Conservation (phyloP, 495 filamentous ascomycete species). For the Paragyromitra xinjiangensis region DNA sequence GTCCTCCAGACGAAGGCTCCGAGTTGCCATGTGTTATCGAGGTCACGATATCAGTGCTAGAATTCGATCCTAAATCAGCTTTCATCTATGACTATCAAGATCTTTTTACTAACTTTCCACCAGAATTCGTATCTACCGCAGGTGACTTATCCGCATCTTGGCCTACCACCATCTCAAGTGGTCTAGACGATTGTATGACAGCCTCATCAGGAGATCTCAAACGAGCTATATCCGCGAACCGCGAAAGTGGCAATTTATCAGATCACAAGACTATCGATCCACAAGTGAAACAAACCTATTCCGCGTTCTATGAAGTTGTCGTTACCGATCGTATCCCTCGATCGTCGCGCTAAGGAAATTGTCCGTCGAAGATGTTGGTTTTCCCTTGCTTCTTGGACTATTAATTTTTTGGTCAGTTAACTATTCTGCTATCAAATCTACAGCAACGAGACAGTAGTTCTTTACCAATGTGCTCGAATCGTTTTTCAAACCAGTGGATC, state of each 20-base stretch:
- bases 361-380: conserved; percentile 42
- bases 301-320: conserved; percentile 28
- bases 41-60: not conserved
- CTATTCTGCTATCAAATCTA: not conserved
- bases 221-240: conserved; percentile 20
- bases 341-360: conserved; percentile 35
- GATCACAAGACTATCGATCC: not conserved
- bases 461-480: conserved; percentile 79
- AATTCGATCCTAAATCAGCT: not conserved
- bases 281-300: conserved; percentile 22
- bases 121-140: not conserved
- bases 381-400: conserved; percentile 41
- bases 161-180: not conserved
- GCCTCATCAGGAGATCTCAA: conserved; percentile 14
- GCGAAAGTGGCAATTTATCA: conserved; percentile 6
- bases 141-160: not conserved
- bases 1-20: conserved; percentile 25
- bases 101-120: conserved; percentile 9
- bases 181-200: not conserved
- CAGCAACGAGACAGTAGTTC: conserved; percentile 24
- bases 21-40: conserved; percentile 3
- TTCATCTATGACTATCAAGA: not conserved
- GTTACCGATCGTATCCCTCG: conserved; percentile 15
- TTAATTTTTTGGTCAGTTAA: conserved; percentile 22
- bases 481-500: conserved; percentile 96